phyloP scores from a whole-genome alignment of 2,329 filamentous ascomycete genomes.

The Bisporella sp. region DNA sequence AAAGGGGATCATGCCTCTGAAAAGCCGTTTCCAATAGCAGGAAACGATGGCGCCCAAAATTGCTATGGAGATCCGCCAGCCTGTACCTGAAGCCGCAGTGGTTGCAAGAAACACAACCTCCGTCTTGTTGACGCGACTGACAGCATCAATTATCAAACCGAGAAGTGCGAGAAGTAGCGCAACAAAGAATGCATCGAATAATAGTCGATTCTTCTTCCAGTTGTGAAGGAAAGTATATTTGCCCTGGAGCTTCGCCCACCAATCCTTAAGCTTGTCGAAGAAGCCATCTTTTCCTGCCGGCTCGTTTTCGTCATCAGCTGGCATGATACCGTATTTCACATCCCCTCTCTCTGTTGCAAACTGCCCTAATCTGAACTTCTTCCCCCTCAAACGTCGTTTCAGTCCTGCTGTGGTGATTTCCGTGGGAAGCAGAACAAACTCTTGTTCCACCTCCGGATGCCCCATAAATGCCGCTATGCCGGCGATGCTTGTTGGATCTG shows the following conservation, averaged over 20 bases:
- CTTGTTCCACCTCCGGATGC: constrained; percentile 7
- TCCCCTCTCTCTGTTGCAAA: constrained; percentile 4
- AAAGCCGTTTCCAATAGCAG: constrained; percentile 6
- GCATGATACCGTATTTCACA: constrained; percentile 10
- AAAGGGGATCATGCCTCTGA: constrained; percentile 4
- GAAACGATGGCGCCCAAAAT: constrained; percentile 6
- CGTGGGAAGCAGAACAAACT: constrained; percentile 4
- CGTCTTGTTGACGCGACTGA: constrained; percentile 3
- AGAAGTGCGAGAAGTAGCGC: constrained; percentile 6
- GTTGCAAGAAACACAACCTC: constrained; percentile 8
- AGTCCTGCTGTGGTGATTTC: constrained; percentile 4
- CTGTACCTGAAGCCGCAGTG: constrained; percentile 7
- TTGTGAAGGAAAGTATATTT: constrained; percentile 3
- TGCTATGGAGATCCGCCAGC: constrained; percentile 9
- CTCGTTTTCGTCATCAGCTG: background rate
- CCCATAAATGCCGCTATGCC: constrained; percentile 9
- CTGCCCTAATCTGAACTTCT: constrained; percentile 5
- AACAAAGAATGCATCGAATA: constrained; percentile 5
- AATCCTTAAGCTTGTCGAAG: background rate
- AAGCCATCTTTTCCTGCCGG: background rate
- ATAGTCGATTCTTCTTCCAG: constrained; percentile 6
- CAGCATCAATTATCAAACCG: constrained; percentile 3
- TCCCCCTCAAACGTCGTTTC: background rate
- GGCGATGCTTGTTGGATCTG: constrained; percentile 8
- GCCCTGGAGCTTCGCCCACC: background rate